These are phyloP conservation scores for Pseudocercospora cruenta DNA, from an alignment of 2,329 filamentous ascomycete genomes.

Conservation along the genomic window DNA sequence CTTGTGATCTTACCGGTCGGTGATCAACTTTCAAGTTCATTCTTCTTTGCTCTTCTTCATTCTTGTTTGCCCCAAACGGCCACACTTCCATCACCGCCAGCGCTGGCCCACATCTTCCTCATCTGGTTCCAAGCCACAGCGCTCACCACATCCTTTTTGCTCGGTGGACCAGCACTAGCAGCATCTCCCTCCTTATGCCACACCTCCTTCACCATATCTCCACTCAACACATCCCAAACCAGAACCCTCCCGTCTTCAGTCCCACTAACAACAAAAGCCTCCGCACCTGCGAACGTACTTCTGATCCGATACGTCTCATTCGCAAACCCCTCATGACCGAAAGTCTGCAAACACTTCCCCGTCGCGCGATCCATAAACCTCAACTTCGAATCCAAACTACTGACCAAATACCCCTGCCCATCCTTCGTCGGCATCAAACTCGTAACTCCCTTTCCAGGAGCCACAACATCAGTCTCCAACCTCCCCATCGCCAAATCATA, in stretches of 20 bases:
- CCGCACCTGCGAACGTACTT: conserved; percentile 72
- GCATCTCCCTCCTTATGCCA: conserved; percentile 41
- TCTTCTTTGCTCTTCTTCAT: conserved; percentile 10
- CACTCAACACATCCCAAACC: conserved; percentile 84
- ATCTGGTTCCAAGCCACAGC: conserved; percentile 53
- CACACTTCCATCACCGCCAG: conserved; percentile 52
- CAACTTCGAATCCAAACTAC: conserved; percentile 74
- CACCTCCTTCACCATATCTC: conserved; percentile 67
- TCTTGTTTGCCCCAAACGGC: conserved; percentile 38
- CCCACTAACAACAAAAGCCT: conserved; percentile 78
- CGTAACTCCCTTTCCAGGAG: conserved; percentile 65
- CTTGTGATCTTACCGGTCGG: too few relatives aligned
- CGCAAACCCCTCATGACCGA: conserved; percentile 59
- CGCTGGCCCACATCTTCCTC: conserved; percentile 54
- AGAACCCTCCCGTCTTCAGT: conserved; percentile 76
- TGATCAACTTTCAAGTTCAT: neutral
- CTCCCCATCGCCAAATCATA: conserved; percentile 83
- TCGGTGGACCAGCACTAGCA: conserved; percentile 40
- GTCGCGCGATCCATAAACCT: conserved; percentile 78
- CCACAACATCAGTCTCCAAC: conserved; percentile 67
- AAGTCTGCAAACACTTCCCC: conserved; percentile 74
- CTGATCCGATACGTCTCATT: conserved; percentile 77
- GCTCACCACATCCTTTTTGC: conserved; percentile 49
- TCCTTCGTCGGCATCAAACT: conserved; percentile 72
- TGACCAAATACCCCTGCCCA: conserved; percentile 73